Evolutionary conservation across 1,284 basidiomycete genomes (phyloP).

Genomic region (Moesziomyces sp.): DNA sequence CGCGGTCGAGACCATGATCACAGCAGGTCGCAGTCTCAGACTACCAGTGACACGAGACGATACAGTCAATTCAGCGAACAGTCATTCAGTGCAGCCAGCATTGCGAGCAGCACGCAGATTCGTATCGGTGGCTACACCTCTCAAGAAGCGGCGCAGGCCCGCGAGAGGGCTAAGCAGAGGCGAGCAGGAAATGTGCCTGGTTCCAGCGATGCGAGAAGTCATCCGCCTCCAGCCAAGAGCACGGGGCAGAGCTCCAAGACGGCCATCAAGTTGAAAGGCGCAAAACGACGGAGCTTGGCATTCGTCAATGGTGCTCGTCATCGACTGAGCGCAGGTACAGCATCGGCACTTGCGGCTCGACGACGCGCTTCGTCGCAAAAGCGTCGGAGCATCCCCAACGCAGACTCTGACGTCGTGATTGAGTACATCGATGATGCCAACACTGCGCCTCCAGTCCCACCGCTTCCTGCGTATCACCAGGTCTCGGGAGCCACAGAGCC

Average conservation of each 20-base stretch:
- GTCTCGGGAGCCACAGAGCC: conserved; percentile 4
- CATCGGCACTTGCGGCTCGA: conserved; percentile 30
- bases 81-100: conserved; percentile 19
- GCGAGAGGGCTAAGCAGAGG: conserved; percentile 15
- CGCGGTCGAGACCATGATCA: conserved; percentile 1
- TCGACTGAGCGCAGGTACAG: conserved; percentile 29
- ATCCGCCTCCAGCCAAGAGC: conserved; percentile 28
- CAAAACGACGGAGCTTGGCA: conserved; percentile 27
- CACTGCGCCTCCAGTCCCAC: conserved; percentile 27
- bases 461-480: conserved; percentile 39
- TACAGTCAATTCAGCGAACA: conserved; percentile 23
- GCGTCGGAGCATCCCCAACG: conserved; percentile 15
- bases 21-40: not conserved
- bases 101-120: conserved; percentile 36
- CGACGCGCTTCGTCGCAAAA: conserved; percentile 1
- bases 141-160: conserved; percentile 28
- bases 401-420: conserved; percentile 9
- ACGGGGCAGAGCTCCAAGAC: conserved; percentile 20
- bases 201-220: conserved; percentile 1
- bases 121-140: conserved; percentile 40
- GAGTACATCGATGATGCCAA: conserved; percentile 27
- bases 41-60: conserved; percentile 4
- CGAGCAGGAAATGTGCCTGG: conserved; percentile 5
- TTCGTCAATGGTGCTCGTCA: conserved; percentile 27
- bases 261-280: conserved; percentile 12